Evolutionary conservation across 352 stramenopile genomes (phyloP).

Genomic region (Phytophthora citrophthora): DNA sequence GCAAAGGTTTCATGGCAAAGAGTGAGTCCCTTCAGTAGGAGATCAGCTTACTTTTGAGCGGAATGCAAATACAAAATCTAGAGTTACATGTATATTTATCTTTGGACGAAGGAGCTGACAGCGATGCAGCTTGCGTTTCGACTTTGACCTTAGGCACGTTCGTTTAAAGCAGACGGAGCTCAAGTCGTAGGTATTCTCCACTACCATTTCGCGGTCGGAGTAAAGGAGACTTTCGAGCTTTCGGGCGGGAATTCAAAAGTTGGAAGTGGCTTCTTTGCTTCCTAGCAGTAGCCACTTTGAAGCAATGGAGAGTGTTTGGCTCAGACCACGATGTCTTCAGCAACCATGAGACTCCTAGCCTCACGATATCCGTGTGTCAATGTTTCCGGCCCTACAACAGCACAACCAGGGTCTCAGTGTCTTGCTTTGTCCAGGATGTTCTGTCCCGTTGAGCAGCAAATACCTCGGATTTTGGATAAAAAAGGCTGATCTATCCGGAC

Average conservation of each 20-base stretch:
- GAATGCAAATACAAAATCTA: constrained; percentile 1
- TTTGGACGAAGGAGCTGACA: no score
- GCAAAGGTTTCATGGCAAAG: constrained; percentile 1
- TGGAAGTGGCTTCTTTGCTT: constrained; percentile 12
- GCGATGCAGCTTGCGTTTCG: not conserved
- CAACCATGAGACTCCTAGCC: not conserved
- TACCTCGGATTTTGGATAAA: not conserved
- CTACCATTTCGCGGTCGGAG: not conserved
- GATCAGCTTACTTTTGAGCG: no score
- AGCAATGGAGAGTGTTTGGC: not conserved
- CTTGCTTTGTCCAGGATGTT: constrained; percentile 2
- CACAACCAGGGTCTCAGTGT: constrained; percentile 17
- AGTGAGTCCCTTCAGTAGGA: not conserved
- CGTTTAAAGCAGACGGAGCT: not conserved
- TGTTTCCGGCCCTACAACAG: constrained; percentile 13
- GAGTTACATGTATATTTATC: not conserved
- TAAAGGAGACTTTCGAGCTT: not conserved
- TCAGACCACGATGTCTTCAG: not conserved
- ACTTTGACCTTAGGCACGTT: not conserved
- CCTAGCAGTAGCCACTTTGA: not conserved
- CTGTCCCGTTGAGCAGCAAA: not conserved
- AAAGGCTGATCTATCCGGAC: constrained; percentile 1
- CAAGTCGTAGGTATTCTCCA: not conserved
- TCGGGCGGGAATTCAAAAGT: not conserved
- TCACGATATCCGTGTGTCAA: constrained; percentile 4